These are phyloP conservation scores for Acidiella bohemica DNA, from an alignment of 495 filamentous ascomycete genomes.

Conservation along the genomic window DNA sequence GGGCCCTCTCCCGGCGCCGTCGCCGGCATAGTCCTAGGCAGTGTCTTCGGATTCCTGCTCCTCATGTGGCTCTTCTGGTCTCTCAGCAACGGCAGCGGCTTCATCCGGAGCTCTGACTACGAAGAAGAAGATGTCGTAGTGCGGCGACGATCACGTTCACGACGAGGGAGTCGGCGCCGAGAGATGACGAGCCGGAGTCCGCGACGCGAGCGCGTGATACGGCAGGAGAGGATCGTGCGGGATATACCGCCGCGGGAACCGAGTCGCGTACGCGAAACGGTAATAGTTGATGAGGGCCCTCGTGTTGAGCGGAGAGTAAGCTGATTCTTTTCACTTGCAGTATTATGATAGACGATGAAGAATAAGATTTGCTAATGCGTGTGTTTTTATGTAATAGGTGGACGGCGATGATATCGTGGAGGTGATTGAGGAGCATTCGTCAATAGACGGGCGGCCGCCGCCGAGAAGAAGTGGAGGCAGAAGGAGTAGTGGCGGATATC, in stretches of 20 bases:
- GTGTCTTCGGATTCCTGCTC: slow-evolving; percentile 69
- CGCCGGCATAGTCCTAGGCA: slow-evolving; percentile 73
- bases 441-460: slow-evolving; percentile 16
- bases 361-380: neutral
- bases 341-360: neutral
- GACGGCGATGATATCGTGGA: slow-evolving; percentile 25
- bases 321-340: neutral
- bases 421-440: slow-evolving; percentile 31
- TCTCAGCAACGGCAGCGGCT: slow-evolving; percentile 15
- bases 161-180: slow-evolving; percentile 20
- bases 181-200: slow-evolving; percentile 26
- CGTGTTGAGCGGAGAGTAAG: slow-evolving; percentile 20
- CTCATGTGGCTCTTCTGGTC: slow-evolving; percentile 55
- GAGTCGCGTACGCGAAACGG: slow-evolving; percentile 16
- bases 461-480: slow-evolving; percentile 22
- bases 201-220: slow-evolving; percentile 13
- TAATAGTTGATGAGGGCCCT: slow-evolving; percentile 19
- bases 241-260: slow-evolving; percentile 20
- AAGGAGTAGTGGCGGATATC: slow-evolving; percentile 23
- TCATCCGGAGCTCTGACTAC: slow-evolving; percentile 9
- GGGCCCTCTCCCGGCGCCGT: slow-evolving; percentile 57
- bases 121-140: slow-evolving; percentile 21
- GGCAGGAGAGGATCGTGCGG: slow-evolving; percentile 26
- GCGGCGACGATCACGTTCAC: slow-evolving; percentile 14
- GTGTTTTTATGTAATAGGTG: neutral